Base-by-base conservation (phyloP, 1,284 basidiomycete genomes). In the Pyrrhoderma noxium region DNA sequence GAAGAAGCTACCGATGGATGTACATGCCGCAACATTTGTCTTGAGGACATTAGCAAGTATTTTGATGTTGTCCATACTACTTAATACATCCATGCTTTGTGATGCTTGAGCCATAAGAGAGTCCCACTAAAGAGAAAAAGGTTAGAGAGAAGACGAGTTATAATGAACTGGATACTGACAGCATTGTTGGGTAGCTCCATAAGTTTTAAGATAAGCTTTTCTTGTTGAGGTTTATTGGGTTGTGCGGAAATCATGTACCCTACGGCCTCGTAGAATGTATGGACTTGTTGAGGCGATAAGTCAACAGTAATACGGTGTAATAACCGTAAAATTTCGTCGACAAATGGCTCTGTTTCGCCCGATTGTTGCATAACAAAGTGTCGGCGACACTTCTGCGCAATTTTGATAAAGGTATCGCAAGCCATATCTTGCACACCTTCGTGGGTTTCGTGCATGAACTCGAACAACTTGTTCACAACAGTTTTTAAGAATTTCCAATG, bases 401-500 rank as follows among this genome's bases (percentile, higher is more conserved):
- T 99, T 73, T 99, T 99, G 76, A 99, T 98, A 71, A 99, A 99
- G 0, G 96, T 99, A 68, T 99, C 96, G 68, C 96, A 99, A 45
- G 96, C 96, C 96, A 99, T 99, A 69, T 99, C 96, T 70, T 99
- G 96, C 9, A 99, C 96, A 75, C 90, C 94, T 74, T 99, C 96
- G 64, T 99, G 96, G 0, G 93, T 97, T 72, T 99, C 96, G 70
- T 99, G 96, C 94, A 99, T 99, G 67, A 99, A 99, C 68, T 99
- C 96, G 68, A 99, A 99, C 16, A 99, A 76, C 71, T 99, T 99
- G 75, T 99, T 99, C 58, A 99, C 96, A 46, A 99, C 96, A 2
- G 96, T 99, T 77, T 99, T 99, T 66, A 99, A 73, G 81, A 99
- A 99, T 73, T 98, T 99, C 96, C 96, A 99, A 67, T 99, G 96